phyloP scores from a whole-genome alignment of 2,329 filamentous ascomycete species.

The Colletotrichum sp. region DNA sequence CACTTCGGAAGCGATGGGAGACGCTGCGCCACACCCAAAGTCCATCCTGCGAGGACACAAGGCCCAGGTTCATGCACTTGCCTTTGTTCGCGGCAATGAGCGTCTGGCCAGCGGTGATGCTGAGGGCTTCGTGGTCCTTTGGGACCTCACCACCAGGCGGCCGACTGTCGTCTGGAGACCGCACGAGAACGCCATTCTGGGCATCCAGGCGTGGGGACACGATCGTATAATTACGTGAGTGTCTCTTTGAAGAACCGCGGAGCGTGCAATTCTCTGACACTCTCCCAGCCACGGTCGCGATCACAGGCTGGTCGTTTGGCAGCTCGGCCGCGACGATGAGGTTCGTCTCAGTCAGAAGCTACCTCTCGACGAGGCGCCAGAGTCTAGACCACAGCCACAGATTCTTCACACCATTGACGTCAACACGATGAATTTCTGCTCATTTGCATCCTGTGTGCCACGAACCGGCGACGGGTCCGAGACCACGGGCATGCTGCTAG shows the following conservation, averaged over 20 bases:
- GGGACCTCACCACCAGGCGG: conserved; percentile 83
- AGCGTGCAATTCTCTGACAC: neutral
- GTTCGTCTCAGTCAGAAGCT: conserved; percentile 67
- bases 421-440: conserved; percentile 95
- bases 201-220: conserved; percentile 72
- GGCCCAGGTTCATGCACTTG: conserved; percentile 77
- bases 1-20: conserved; percentile 25
- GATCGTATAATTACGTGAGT: conserved; percentile 84
- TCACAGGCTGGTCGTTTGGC: conserved; percentile 86
- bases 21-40: conserved; percentile 47
- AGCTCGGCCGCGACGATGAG: conserved; percentile 67
- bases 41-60: conserved; percentile 85
- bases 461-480: neutral
- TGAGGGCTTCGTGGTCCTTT: conserved; percentile 86
- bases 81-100: conserved; percentile 75
- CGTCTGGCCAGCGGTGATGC: conserved; percentile 87
- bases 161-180: conserved; percentile 86
- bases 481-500: conserved; percentile 60
- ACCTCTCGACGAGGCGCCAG: conserved; percentile 68
- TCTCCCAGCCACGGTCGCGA: conserved; percentile 82
- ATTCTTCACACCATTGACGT: conserved; percentile 83
- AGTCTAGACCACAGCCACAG: conserved; percentile 72
- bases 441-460: conserved; percentile 69
- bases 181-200: conserved; percentile 79
- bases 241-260: neutral